Base-by-base conservation (phyloP, 1,139 yeast genomes). In the Zygosaccharomyces pseudobailii region DNA sequence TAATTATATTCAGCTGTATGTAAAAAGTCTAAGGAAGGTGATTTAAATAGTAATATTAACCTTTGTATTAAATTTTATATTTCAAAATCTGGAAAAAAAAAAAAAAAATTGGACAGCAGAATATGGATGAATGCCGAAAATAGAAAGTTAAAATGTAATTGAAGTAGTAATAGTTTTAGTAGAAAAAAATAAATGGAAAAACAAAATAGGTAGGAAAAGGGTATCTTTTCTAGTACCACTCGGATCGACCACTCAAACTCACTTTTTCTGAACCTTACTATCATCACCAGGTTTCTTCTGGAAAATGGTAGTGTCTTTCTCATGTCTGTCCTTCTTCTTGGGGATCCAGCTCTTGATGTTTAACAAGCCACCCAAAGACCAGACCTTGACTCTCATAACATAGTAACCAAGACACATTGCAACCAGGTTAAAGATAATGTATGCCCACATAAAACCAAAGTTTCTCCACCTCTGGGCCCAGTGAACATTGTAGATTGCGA, bases 401-500 rank as follows among this genome's bases (percentile, higher is more conserved):
- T 70, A 73, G 58, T 71, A 72, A 47, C 71, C 60, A 5, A 50
- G 43, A 25, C 71, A 59, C 75, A 75, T 74, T 22, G 74, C 75
- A 46, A 57, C 54, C 41, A 74, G 57, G 58, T 78, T 76, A 62
- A 78, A 71, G 17, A 65, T 66, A 46, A 75, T 69, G 58, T 71
- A 80, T 33, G 70, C 75, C 66, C 75, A 66, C 63, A 78, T 70
- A 52, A 80, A 71, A 45, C 85, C 86, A 59, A 76, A 72, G 62
- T 81, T 75, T 57, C 84, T 71, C 86, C 86, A 80, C 58, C 78
- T 71, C 57, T 75, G 64, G 24, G 52, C 51, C 62, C 74, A 73
- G 24, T 66, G 62, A 50, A 73, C 70, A 49, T 70, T 71, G 53
- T 68, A 67, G 44, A 71, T 68, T 8, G 55, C 62, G 41, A 73